Percentiles rank a stretch among this genome's conserved stretches.
These are phyloP conservation scores for Paecilomyces sp. DNA, from an alignment of 2,329 filamentous ascomycete genomes.

Conservation along the genomic window DNA sequence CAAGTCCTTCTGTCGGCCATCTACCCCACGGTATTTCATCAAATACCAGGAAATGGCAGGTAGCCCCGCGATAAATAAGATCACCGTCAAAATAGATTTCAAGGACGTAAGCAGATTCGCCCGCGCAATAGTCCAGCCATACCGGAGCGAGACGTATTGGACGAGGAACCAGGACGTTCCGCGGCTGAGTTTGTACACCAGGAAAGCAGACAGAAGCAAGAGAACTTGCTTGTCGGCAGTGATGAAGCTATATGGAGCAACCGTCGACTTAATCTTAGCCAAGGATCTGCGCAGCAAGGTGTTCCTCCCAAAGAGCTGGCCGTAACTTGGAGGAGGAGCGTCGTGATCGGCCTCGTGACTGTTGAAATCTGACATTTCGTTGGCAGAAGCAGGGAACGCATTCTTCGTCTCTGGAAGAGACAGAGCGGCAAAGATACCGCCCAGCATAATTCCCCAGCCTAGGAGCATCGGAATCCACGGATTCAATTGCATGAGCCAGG, in stretches of 20 bases:
- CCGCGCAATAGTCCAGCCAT: conserved; percentile 40
- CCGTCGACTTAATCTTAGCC: conserved; percentile 14
- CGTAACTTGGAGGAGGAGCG: not conserved
- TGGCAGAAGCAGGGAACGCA: conserved; percentile 11
- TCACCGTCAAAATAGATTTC: conserved; percentile 41
- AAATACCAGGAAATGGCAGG: conserved; percentile 35
- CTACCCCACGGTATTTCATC: conserved; percentile 25
- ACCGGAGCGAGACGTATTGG: conserved; percentile 48
- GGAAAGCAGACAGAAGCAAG: conserved; percentile 39
- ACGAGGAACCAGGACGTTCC: conserved; percentile 41
- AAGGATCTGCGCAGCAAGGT: not conserved
- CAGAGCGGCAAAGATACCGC: conserved; percentile 25
- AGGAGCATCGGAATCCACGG: conserved; percentile 34
- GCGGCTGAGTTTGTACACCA: conserved; percentile 43
- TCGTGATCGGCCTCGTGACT: conserved; percentile 8
- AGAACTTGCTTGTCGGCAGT: conserved; percentile 34
- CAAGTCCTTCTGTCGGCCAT: conserved; percentile 38
- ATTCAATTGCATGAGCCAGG: conserved; percentile 33
- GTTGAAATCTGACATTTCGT: conserved; percentile 22
- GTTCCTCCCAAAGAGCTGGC: conserved; percentile 1
- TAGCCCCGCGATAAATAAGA: conserved; percentile 40
- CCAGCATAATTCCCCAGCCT: conserved; percentile 25
- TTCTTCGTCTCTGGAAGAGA: conserved; percentile 34
- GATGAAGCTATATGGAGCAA: conserved; percentile 32
- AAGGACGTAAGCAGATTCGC: conserved; percentile 39